Evolutionary conservation across 164 flowering plant species (phyloP).

Genomic region (grape (Vitis vinifera)): DNA sequence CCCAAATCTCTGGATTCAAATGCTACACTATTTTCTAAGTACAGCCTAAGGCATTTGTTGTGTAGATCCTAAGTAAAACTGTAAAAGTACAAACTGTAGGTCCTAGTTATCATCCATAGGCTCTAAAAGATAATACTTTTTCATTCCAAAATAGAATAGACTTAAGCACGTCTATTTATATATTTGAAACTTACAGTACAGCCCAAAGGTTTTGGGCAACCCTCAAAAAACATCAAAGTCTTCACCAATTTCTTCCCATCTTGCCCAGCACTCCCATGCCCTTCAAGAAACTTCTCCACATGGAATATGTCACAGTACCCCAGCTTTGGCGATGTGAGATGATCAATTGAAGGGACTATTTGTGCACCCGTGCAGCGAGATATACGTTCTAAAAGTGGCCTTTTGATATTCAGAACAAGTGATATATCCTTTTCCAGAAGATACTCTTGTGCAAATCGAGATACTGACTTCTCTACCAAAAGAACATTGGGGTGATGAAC

Average conservation of each 20-base stretch:
- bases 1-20: not conserved
- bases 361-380: slow-evolving; percentile 94
- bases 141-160: no score
- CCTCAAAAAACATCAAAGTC: slow-evolving; percentile 92
- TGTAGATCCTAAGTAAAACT: no score
- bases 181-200: slow-evolving; percentile 72
- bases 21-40: not conserved
- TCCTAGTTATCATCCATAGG: no score
- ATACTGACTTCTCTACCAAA: slow-evolving; percentile 94
- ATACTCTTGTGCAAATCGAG: slow-evolving; percentile 89
- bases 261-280: slow-evolving; percentile 83
- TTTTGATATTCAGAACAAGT: slow-evolving; percentile 86
- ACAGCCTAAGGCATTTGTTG: not conserved
- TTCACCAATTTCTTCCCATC: slow-evolving; percentile 76
- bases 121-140: no score
- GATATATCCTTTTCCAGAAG: slow-evolving; percentile 87
- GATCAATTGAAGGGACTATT: slow-evolving; percentile 91
- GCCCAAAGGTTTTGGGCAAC: slow-evolving; percentile 92
- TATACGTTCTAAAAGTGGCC: slow-evolving; percentile 91
- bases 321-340: slow-evolving; percentile 69
- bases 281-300: slow-evolving; percentile 78
- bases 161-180: no score
- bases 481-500: slow-evolving; percentile 79
- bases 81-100: no score
- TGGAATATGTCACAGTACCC: slow-evolving; percentile 81